These are phyloP conservation scores for Hyaloraphidium curvatum DNA, from an alignment of 192 early-diverging fungal genomes.

Conservation along the genomic window DNA sequence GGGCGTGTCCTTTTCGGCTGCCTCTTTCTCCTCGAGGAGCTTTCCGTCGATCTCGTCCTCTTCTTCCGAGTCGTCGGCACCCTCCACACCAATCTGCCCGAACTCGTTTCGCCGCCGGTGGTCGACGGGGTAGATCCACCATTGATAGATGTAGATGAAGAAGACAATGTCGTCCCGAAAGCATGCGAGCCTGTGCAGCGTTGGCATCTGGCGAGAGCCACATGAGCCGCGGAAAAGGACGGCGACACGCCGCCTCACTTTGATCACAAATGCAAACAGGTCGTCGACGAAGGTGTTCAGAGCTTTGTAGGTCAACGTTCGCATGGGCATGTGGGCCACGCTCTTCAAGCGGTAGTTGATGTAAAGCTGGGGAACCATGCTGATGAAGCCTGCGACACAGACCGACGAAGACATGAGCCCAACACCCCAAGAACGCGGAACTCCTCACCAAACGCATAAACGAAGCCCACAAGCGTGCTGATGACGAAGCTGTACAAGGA, in stretches of 20 bases:
- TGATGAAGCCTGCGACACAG: conserved; percentile 24
- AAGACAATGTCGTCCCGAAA: conserved; percentile 34
- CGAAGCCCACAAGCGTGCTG: conserved; percentile 68
- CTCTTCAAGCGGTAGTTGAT: conserved; percentile 54
- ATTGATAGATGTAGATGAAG: conserved; percentile 28
- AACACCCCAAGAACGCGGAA: background rate
- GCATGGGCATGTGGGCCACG: conserved; percentile 87
- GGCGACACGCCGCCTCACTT: no score
- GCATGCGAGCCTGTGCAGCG: conserved; percentile 45
- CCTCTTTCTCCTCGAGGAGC: background rate
- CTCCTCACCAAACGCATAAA: conserved; percentile 58
- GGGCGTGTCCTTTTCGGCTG: background rate
- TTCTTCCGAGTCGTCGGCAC: background rate
- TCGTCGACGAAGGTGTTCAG: conserved; percentile 57
- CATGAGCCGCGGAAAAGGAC: background rate
- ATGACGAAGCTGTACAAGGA: conserved; percentile 80
- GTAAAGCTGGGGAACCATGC: conserved; percentile 72
- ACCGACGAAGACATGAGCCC: background rate
- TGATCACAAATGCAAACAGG: conserved; percentile 66
- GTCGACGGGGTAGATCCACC: conserved; percentile 35
- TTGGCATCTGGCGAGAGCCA: conserved; percentile 52
- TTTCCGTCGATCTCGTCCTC: background rate
- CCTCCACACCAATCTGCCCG: conserved; percentile 22
- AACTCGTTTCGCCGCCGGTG: conserved; percentile 74
- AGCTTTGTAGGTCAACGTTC: conserved; percentile 80